Percentiles rank a stretch among this genome's conserved stretches.
These are phyloP conservation scores for Saturnispora quitensis DNA, from an alignment of 805 yeast genomes.

Conservation along the genomic window DNA sequence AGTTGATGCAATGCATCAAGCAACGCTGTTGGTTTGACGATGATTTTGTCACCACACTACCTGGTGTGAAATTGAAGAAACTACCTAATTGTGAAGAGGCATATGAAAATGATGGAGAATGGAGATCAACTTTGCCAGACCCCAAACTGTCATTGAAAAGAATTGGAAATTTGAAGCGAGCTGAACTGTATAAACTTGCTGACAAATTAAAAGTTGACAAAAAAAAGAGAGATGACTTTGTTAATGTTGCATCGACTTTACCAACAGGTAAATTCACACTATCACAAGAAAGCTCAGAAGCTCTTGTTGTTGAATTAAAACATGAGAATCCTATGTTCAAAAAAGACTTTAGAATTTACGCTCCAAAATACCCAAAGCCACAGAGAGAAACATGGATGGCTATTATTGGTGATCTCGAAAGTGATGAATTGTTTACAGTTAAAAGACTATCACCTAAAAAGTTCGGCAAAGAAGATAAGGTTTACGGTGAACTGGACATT, in stretches of 20 bases:
- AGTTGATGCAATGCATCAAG: constrained; percentile 76
- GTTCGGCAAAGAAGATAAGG: constrained; percentile 27
- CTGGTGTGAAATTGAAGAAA: constrained; percentile 32
- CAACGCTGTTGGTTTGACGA: constrained; percentile 85
- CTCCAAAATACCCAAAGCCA: constrained; percentile 79
- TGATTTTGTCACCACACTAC: constrained; percentile 50
- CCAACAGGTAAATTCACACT: constrained; percentile 49
- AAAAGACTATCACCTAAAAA: constrained; percentile 66
- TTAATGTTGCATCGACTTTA: constrained; percentile 42
- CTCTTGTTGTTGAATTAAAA: constrained; percentile 36
- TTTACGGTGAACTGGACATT: constrained; percentile 38
- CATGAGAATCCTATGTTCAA: constrained; percentile 46
- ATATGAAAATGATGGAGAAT: constrained; percentile 28
- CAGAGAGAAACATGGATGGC: constrained; percentile 94
- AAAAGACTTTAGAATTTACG: constrained; percentile 56
- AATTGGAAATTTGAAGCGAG: constrained; percentile 32
- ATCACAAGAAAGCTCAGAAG: constrained; percentile 27
- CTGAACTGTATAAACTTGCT: constrained; percentile 28
- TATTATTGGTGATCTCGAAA: constrained; percentile 42
- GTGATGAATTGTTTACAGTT: constrained; percentile 49
- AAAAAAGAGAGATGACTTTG: constrained; percentile 39
- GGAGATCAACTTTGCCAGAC: constrained; percentile 22
- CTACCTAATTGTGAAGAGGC: constrained; percentile 13
- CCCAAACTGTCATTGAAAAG: constrained; percentile 26
- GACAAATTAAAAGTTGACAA: constrained; percentile 33